Percentiles rank a stretch among this genome's conserved stretches.
phyloP scores from a whole-genome alignment of 306 rosid genomes.

The Macrotyloma uniflorum region DNA sequence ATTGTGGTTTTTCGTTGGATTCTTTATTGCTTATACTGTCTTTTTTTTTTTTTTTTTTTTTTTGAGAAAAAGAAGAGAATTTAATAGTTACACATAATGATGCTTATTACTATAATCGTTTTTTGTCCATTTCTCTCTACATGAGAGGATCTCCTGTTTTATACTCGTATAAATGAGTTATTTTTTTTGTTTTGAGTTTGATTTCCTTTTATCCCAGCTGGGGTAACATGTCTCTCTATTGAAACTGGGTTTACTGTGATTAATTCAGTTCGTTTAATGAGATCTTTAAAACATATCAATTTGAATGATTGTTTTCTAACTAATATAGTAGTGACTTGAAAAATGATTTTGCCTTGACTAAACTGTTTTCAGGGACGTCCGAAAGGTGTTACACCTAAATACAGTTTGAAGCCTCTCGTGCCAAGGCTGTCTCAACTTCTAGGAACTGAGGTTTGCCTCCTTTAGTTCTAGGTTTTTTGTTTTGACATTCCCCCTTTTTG shows the following conservation, averaged over 20 bases:
- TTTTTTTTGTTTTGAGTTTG: neutral
- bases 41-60: neutral
- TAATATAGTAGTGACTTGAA: neutral
- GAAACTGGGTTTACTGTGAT: neutral
- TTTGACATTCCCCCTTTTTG: neutral
- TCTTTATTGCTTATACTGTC: neutral
- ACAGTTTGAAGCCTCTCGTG: slow-evolving; percentile 92
- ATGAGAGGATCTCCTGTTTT: neutral
- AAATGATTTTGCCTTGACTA: neutral
- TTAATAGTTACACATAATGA: neutral
- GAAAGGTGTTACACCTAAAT: slow-evolving; percentile 93
- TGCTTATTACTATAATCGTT: neutral
- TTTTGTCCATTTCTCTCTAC: neutral
- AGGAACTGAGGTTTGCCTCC: slow-evolving; percentile 59
- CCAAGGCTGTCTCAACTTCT: slow-evolving; percentile 88
- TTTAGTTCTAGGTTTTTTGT: neutral
- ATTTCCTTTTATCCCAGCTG: neutral
- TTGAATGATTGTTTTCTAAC: neutral
- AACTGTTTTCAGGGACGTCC: slow-evolving; percentile 87
- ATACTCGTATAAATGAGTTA: neutral
- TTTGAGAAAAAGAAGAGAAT: neutral
- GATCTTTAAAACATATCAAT: neutral
- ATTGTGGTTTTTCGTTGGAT: neutral
- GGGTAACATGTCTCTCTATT: slow-evolving; percentile 1
- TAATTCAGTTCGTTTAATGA: neutral